These are phyloP conservation scores for Sindora glabra DNA, from an alignment of 306 rosid species.

Conservation along the genomic window DNA sequence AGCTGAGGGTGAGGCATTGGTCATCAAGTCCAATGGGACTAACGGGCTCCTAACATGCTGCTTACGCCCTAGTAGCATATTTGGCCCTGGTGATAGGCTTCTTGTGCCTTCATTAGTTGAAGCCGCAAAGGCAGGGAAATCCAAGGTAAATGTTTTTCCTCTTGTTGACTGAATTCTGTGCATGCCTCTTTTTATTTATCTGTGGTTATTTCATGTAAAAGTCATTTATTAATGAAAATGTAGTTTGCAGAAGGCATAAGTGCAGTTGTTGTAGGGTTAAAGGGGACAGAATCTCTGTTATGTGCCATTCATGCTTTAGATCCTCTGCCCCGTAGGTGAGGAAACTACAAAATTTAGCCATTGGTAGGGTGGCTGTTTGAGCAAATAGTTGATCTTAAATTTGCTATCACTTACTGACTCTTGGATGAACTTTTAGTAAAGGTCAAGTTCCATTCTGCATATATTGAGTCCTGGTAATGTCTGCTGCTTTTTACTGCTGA, in stretches of 20 bases:
- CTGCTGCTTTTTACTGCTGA: not conserved
- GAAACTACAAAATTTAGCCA: not conserved
- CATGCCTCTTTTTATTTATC: not conserved
- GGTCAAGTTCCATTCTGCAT: not conserved
- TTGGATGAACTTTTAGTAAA: too few species aligned
- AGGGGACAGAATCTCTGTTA: too few species aligned
- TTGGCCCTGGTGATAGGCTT: conserved; percentile 90
- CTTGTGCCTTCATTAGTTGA: conserved; percentile 71
- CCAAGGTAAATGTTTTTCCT: conserved; percentile 49
- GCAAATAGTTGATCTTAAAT: too few species aligned
- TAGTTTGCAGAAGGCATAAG: not conserved
- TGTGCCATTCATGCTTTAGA: not conserved
- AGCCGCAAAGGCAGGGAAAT: conserved; percentile 83
- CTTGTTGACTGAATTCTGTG: not conserved
- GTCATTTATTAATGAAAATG: conserved; percentile 2
- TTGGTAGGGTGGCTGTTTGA: not conserved
- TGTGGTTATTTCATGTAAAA: not conserved
- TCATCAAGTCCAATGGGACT: conserved; percentile 72
- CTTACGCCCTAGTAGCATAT: conserved; percentile 92
- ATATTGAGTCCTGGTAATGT: not conserved
- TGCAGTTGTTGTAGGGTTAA: not conserved
- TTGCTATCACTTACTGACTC: too few species aligned
- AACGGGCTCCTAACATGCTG: conserved; percentile 83
- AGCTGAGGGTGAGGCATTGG: conserved; percentile 79
- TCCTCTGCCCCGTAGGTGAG: not conserved